Evolutionary conservation across 2,329 filamentous ascomycete genomes (phyloP), one percentile per base, ranked within the genome.

Genomic region (Venturia oleaginea): DNA sequence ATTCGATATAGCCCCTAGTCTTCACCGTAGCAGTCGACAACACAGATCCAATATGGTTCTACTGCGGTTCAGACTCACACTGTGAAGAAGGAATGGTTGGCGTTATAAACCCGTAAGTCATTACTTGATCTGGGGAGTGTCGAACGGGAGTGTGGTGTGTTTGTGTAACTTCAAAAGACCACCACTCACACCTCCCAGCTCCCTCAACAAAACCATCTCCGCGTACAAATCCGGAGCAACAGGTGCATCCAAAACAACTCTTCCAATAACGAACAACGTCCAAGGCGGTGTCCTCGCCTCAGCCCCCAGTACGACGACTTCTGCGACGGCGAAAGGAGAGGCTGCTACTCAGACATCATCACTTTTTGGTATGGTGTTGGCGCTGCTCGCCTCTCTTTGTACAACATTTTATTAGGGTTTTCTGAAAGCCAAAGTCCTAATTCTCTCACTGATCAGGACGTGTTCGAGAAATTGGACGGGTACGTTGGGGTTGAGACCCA

Each of bases 11-110:
- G 55, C 17, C 40, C 11, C 34, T 34, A 48, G 30, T 30, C 61
- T 65, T 65, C 64, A 57, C 43, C 24, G 10, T 65, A 24, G 10
- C 43, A 11, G 51, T 65, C 42, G 65, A 65, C 62, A 30, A 46
- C 46, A 57, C 42, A 4, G 64, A 65, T 40, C 64, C 64, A 24
- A 65, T 65, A 37, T 65, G 64, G 64, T 59, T 64, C 17, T 65
- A 65, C 46, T 65, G 64, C 38, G 32, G 63, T 11, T 13, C 32
- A 24, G 24, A 7, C n/a, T 37, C 27, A 1, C 64, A 65, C 17
- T 65, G 64, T 24, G n/a, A 65, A 46, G 22, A 34, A 34, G 64
- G 64, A 22, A 57, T 65, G 62, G 64, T 65, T 19, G 64, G 61
- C 46, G 64, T 65, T 10, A 65, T 65, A 30, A 65, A 65, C 27